Base-by-base conservation (phyloP, 331 rosid genomes). In the Malus hybrid region DNA sequence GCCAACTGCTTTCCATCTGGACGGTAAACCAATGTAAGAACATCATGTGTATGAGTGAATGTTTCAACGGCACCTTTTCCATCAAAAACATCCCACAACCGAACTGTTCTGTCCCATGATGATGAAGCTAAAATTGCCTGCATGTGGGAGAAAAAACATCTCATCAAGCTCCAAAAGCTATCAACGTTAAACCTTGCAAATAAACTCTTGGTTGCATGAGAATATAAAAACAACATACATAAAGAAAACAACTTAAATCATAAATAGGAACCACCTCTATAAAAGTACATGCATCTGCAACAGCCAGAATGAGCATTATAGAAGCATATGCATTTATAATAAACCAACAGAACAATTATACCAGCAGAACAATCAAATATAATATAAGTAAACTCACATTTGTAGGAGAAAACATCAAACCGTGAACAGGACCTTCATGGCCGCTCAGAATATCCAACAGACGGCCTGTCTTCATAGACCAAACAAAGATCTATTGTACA, bases 1-100 rank as follows among this genome's bases (percentile, higher is more conserved):
- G 99, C 99, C 84, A 94, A 78, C 82, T 94, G 99, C 84, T 78
- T 92, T 82, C 99, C 97, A 87, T 94, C 97, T 76, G 99, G 96
- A 28, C 97, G 97, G 79, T 90, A 92, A 80, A 76, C 96, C 58
- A 94, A 87, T 0, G 97, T 87, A 69, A 92, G 97, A 86, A 94
- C 96, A 79, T 94, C 99, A 36, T 92, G 97, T 1, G 90, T 82
- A 80, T 94, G 99, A 85, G 83, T 64, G 71, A 90, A 90, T 39
- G 96, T 85, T 86, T 94, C 99, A 78, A 92, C 99, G 20, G 96
- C 96, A 53, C 97, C 96, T 78, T 94, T 94, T 10, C 91, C 88
- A 55, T 92, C 85, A 81, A 92, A 94, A 84, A 94, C 97, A 88
- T 94, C 97, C 99, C 99, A 94, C 86, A 94, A 53, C 73, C 97